Base-by-base conservation (phyloP, 805 yeast species). In the Starmerella gropengiesseri region DNA sequence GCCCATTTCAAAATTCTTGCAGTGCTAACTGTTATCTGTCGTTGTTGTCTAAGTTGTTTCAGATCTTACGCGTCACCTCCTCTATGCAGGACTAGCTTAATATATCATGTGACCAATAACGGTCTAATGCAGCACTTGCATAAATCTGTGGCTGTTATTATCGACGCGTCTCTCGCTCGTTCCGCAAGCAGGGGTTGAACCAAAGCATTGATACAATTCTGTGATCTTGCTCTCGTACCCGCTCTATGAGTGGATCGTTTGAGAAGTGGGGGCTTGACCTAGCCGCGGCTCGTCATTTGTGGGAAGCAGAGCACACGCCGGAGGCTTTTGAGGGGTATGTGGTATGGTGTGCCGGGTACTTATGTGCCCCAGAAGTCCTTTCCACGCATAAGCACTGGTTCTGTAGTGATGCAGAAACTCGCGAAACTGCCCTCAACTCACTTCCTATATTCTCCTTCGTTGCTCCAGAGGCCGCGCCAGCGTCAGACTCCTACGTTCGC, bases 391-490 rank as follows among this genome's bases (percentile, higher is more conserved):
- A 19, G 14, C 55, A 52, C 27, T 52, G 55, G 55, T 52, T 52
- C 29, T 51, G 55, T 27, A 35, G 26, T 3, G 38, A 40, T 22
- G 31, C 23, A 7, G 17, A 27, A 12, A 33, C 35, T 1, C 37
- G 38, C 7, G 22, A 28, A 7, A 23, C 7, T 4, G 49, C 55
- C 4, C 23, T 41, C 13, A 36, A 33, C 31, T 51, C 55, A 14
- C 40, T 52, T n/a, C 20, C 43, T 4, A 31, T 51, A 41, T 47
- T 52, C 16, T 41, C 54, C 3, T 51, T 41, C 28, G 39, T 22
- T 9, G 23, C 30, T 3, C 30, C 44, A 7, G 46, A 45, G 19
- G 35, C 41, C 16, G 23, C 28, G 3, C 35, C 35, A 7, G 46
- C 44, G 2, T 14, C 6, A 9, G 21, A 13, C n/a, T 23, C 37